Percentiles rank a stretch among this genome's conserved stretches.
Conservation (phyloP, 768 basidiomycete genomes). For the Lanmaoa pseudosensibilis region DNA sequence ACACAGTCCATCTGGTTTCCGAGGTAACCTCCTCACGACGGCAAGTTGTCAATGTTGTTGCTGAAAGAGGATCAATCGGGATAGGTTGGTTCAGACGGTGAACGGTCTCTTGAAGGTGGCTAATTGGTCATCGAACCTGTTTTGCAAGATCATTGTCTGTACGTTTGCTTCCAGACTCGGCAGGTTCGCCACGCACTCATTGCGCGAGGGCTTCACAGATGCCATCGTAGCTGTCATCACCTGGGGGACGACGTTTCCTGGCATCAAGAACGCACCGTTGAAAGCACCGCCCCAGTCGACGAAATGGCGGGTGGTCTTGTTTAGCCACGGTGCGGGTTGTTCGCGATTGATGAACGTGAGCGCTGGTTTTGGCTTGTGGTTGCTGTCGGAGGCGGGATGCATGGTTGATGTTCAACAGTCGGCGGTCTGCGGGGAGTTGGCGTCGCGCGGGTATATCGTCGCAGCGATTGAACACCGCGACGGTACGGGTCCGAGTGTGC, state of each 20-base stretch:
- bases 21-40: conserved; percentile 15
- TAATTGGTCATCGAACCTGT: conserved; percentile 29
- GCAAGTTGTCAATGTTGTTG: background rate
- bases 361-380: background rate
- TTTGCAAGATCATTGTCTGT: conserved; percentile 29
- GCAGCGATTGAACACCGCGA: conserved; percentile 49
- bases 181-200: background rate
- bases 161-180: background rate
- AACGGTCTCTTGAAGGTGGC: conserved; percentile 34
- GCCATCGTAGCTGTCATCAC: conserved; percentile 26
- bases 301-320: conserved; percentile 43
- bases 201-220: conserved; percentile 6
- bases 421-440: conserved; percentile 45
- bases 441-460: conserved; percentile 46
- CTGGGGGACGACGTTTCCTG: conserved; percentile 35
- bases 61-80: background rate
- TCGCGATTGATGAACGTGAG: conserved; percentile 40
- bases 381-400: background rate
- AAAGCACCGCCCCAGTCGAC: conserved; percentile 9
- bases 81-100: conserved; percentile 33
- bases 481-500: conserved; percentile 41
- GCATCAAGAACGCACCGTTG: conserved; percentile 27
- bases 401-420: conserved; percentile 8
- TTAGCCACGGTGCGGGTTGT: conserved; percentile 47
- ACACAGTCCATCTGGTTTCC: conserved; percentile 28